Evolutionary conservation across 129 eudicot genomes (phyloP), one percentile per base, ranked within the genome.

Genomic region (Silybum marianum): DNA sequence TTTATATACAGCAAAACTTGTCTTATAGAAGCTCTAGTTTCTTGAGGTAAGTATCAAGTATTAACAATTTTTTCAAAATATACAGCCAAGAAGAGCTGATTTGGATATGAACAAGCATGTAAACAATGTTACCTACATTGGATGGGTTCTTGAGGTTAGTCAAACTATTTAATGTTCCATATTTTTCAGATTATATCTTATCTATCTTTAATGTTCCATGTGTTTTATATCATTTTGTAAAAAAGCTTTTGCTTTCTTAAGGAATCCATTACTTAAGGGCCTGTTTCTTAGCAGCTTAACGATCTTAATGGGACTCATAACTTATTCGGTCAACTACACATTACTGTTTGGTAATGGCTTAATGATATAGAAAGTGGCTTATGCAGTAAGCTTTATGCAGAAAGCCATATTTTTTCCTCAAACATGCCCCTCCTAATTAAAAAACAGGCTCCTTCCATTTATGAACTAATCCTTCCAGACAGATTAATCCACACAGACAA

Each of bases 51-150:
- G 25, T 60, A 23, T 84, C 26, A 75, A 81, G 18, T 72, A 28
- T 28, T 28, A 16, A 82, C 3, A 32, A 18, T 16, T 26, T 14
- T 14, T 44, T 72, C n/a, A 16, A 6, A 30, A 71, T 74, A 85
- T 63, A 58, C 86, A 93, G 98, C 97, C 98, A 16, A 83, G 97
- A 84, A 85, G 98, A 93, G 87, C 87, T 72, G 98, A 93, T 87
- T 79, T 93, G 84, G 98, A 93, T 90, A 91, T 93, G 97, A 93
- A 93, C 86, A 90, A 90, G 74, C 98, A 93, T 90, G 94, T 93
- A 71, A 93, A 93, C 91, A 93, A 93, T 79, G 98, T 93, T 28
- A 80, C 98, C 65, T 91, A 93, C 86, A 93, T 93, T 60, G 98
- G 97, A 62, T 93, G 98, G 98, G 88, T 91, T 80, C 89, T 93